Percentiles rank a stretch among this genome's conserved stretches.
Conservation (phyloP, 169 alveolate genomes). For the Plasmodium vivax region DNA sequence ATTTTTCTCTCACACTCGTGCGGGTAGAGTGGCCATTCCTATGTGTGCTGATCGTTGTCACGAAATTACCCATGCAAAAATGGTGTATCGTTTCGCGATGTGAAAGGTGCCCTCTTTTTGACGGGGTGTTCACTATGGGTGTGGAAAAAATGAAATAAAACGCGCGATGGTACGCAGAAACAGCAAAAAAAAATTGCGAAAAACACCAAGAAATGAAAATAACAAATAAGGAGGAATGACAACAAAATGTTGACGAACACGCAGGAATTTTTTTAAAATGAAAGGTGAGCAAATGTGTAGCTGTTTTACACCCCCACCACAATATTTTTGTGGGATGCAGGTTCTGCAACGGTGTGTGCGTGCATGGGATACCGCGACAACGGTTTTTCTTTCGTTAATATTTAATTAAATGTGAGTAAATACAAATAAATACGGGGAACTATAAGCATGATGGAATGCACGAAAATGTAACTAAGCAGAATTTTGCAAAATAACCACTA, state of each 20-base stretch:
- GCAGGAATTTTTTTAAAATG: not conserved
- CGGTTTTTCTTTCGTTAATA: slow-evolving; percentile 21
- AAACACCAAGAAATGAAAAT: too few species aligned
- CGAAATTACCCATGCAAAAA: not conserved
- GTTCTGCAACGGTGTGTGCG: slow-evolving; percentile 14
- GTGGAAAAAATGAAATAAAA: not conserved
- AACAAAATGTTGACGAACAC: not conserved
- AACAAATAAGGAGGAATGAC: not conserved
- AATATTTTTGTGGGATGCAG: slow-evolving; percentile 6
- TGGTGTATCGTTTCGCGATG: slow-evolving; percentile 1
- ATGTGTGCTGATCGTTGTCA: not conserved
- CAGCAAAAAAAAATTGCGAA: not conserved
- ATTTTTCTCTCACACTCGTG: not conserved
- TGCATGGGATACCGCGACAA: slow-evolving; percentile 26
- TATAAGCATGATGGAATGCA: not conserved
- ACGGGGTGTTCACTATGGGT: not conserved
- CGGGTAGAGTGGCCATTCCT: not conserved
- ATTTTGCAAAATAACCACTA: not conserved
- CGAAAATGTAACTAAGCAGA: not conserved
- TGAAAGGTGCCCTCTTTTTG: slow-evolving; percentile 7
- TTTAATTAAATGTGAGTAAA: slow-evolving; percentile 2
- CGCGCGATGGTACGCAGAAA: not conserved
- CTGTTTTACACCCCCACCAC: not conserved
- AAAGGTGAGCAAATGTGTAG: not conserved
- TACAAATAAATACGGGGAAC: not conserved